Conservation (phyloP, 371 early-diverging fungal genomes). For the Mycotypha africana region DNA sequence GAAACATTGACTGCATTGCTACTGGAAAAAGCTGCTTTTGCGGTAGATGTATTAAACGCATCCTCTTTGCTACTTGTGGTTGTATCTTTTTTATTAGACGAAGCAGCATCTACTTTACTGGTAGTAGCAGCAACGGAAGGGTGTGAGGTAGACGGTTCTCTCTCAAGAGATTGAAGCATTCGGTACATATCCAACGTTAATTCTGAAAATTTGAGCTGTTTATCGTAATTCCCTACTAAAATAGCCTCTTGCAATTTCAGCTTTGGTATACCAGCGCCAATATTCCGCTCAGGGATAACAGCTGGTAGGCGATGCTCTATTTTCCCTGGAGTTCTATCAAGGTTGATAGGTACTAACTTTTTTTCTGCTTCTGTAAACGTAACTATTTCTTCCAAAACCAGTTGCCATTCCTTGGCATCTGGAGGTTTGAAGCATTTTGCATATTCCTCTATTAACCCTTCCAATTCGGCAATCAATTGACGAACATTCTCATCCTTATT, state of each 20-base stretch:
- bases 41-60: background rate
- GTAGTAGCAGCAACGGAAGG: background rate
- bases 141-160: constrained; percentile 15
- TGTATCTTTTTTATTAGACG: background rate
- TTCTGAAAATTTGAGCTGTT: constrained; percentile 94
- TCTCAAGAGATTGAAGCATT: constrained; percentile 83
- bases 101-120: background rate
- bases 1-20: background rate
- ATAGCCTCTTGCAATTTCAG: constrained; percentile 87
- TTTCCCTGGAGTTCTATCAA: constrained; percentile 51
- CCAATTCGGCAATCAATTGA: constrained; percentile 77
- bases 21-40: constrained; percentile 12
- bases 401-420: constrained; percentile 91
- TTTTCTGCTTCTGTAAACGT: constrained; percentile 90
- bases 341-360: constrained; percentile 71
- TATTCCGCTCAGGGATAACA: constrained; percentile 50
- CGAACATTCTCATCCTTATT: constrained; percentile 76
- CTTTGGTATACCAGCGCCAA: constrained; percentile 15
- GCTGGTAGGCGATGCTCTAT: constrained; percentile 59
- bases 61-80: background rate
- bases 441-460: constrained; percentile 82
- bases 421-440: constrained; percentile 76
- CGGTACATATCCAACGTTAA: constrained; percentile 95
- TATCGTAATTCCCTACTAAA: constrained; percentile 85
- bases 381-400: constrained; percentile 85